Evolutionary conservation across 139 green algal species (phyloP).

Genomic region (Edaphochlamys debaryana): DNA sequence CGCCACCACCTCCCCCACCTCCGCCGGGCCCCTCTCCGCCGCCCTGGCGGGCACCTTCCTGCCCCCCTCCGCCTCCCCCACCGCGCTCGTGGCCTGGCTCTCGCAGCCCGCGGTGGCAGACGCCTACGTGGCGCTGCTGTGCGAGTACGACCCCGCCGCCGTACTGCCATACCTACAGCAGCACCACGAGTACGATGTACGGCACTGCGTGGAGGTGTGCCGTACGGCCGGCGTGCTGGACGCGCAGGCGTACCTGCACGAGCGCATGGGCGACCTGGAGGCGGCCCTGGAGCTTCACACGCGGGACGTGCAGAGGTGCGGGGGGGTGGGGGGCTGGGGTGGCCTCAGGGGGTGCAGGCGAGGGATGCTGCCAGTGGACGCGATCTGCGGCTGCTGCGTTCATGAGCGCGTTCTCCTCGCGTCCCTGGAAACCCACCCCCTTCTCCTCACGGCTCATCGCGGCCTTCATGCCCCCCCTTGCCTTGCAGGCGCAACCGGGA

Average conservation of each 20-base stretch:
- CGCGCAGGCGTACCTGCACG: conserved; percentile 59
- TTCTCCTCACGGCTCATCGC: too few species aligned
- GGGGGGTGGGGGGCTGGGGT: background rate
- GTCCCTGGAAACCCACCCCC: too few species aligned
- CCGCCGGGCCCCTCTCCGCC: background rate
- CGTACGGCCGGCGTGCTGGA: conserved; percentile 43
- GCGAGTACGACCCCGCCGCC: conserved; percentile 42
- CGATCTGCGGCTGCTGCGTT: background rate
- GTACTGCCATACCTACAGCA: conserved; percentile 54
- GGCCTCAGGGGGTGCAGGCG: background rate
- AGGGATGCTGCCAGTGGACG: background rate
- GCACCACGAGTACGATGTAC: conserved; percentile 45
- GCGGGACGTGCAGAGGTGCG: conserved; percentile 18
- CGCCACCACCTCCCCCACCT: background rate
- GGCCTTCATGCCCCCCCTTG: too few species aligned
- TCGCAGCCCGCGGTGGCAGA: conserved; percentile 31
- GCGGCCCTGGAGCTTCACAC: conserved; percentile 50
- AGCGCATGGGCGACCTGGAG: conserved; percentile 53
- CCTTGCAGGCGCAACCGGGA: conserved; percentile 21
- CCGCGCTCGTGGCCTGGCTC: conserved; percentile 7
- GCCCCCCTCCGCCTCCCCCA: conserved; percentile 2
- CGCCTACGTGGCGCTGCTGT: conserved; percentile 52
- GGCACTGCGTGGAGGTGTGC: conserved; percentile 19
- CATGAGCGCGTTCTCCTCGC: too few species aligned
- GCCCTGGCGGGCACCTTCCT: background rate